These are phyloP conservation scores for Corchorus olitorius DNA, from an alignment of 345 rosid genomes.

Conservation along the genomic window DNA sequence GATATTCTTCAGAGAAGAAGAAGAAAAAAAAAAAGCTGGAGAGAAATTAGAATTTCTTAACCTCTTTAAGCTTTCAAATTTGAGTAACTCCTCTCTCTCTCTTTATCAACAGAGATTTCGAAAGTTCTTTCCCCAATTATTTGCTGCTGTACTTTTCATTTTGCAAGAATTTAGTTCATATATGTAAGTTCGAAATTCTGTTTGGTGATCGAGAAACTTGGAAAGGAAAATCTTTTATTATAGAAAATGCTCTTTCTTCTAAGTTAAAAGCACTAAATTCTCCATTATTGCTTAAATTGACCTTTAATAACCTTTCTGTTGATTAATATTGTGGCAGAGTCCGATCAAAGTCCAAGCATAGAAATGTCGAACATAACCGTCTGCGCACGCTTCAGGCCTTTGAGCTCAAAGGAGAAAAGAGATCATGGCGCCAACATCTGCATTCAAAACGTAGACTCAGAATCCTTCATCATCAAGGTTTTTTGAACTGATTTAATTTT, in stretches of 20 bases:
- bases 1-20: too few relatives aligned
- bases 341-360: neutral
- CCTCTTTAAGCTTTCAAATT: neutral
- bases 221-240: neutral
- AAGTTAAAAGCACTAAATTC: neutral
- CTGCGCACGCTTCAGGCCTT: constrained; percentile 81
- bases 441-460: constrained; percentile 51
- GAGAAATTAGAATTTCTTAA: too few relatives aligned
- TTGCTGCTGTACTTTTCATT: neutral
- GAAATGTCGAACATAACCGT: constrained; percentile 65
- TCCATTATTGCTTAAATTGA: neutral
- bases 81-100: neutral
- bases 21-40: too few relatives aligned
- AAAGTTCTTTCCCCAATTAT: neutral
- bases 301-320: neutral
- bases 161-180: neutral
- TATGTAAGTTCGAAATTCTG: neutral
- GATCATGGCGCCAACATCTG: constrained; percentile 52
- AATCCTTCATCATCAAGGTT: constrained; percentile 70
- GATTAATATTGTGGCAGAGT: constrained; percentile 16
- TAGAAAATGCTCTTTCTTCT: neutral
- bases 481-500: neutral
- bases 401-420: constrained; percentile 62
- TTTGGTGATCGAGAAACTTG: neutral
- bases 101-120: neutral